Percentiles rank a stretch among this genome's conserved stretches.
These are phyloP conservation scores for Millerago galiae DNA, from an alignment of 805 yeast genomes.

Conservation along the genomic window DNA sequence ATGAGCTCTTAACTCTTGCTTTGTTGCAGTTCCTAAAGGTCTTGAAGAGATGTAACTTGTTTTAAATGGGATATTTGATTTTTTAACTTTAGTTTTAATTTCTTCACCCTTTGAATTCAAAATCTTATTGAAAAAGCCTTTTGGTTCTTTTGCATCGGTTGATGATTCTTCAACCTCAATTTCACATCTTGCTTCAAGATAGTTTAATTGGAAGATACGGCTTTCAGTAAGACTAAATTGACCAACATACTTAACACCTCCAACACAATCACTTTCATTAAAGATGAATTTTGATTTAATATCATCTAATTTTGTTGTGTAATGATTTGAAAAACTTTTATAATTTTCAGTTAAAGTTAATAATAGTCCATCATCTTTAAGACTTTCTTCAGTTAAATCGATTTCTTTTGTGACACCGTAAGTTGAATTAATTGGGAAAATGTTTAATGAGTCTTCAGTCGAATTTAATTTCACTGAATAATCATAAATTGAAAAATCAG, in stretches of 20 bases:
- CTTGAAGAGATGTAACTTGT: constrained; percentile 34
- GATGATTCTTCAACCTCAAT: constrained; percentile 3
- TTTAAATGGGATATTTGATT: constrained; percentile 19
- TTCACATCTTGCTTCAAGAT: constrained; percentile 41
- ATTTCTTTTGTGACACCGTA: constrained; percentile 30
- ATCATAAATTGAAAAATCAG: constrained; percentile 48
- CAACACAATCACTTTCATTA: constrained; percentile 31
- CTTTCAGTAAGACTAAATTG: constrained; percentile 41
- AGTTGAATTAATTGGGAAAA: constrained; percentile 44
- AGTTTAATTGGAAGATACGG: constrained; percentile 42
- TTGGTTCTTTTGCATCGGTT: constrained; percentile 5
- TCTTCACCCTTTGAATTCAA: constrained; percentile 16
- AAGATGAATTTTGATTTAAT: constrained; percentile 25
- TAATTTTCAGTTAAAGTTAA: constrained; percentile 30
- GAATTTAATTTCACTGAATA: constrained; percentile 32
- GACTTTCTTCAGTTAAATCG: constrained; percentile 30
- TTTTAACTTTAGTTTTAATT: constrained; percentile 18
- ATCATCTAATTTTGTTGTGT: constrained; percentile 8
- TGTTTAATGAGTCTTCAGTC: constrained; percentile 23
- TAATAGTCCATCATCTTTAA: constrained; percentile 25
- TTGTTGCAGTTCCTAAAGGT: constrained; percentile 44
- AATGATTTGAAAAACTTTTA: constrained; percentile 22
- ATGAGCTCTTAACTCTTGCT: constrained; percentile 38
- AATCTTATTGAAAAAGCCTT: constrained; percentile 14
- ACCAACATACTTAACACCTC: constrained; percentile 32